These are phyloP conservation scores for Kazachstania bromeliacearum DNA, from an alignment of 805 yeast genomes.

Conservation along the genomic window DNA sequence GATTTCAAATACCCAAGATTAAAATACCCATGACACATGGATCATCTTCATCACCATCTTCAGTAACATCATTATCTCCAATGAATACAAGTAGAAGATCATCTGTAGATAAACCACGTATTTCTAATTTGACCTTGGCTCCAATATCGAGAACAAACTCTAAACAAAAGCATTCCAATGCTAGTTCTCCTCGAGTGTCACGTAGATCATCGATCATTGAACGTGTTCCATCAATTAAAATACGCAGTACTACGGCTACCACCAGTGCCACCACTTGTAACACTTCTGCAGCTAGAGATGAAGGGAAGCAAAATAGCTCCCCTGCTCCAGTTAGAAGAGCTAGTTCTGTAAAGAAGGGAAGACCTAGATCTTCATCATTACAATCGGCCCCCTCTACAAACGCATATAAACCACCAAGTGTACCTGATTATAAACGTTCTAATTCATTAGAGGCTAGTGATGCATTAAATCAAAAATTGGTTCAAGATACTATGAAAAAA, in stretches of 20 bases:
- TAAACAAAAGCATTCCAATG: constrained; percentile 1
- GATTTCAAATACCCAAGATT: background rate
- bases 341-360: constrained; percentile 7
- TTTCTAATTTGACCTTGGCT: background rate
- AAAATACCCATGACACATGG: constrained; percentile 1
- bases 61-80: constrained; percentile 7
- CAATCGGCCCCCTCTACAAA: constrained; percentile 14
- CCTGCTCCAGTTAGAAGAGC: background rate
- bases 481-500: constrained; percentile 18
- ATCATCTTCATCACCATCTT: constrained; percentile 2
- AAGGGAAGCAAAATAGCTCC: background rate
- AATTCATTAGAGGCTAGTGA: constrained; percentile 27
- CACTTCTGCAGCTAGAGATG: too few relatives aligned
- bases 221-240: background rate
- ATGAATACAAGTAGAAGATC: constrained; percentile 14
- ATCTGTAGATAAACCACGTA: constrained; percentile 10
- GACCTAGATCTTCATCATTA: constrained; percentile 28
- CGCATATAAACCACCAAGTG: constrained; percentile 1
- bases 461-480: constrained; percentile 19
- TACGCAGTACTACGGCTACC: background rate
- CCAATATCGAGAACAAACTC: constrained; percentile 4
- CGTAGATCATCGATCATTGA: constrained; percentile 8
- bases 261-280: background rate
- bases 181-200: constrained; percentile 9
- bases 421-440: constrained; percentile 13